Evolutionary conservation across 2,329 filamentous ascomycete genomes (phyloP).

Genomic region (Aspergillus sojae): DNA sequence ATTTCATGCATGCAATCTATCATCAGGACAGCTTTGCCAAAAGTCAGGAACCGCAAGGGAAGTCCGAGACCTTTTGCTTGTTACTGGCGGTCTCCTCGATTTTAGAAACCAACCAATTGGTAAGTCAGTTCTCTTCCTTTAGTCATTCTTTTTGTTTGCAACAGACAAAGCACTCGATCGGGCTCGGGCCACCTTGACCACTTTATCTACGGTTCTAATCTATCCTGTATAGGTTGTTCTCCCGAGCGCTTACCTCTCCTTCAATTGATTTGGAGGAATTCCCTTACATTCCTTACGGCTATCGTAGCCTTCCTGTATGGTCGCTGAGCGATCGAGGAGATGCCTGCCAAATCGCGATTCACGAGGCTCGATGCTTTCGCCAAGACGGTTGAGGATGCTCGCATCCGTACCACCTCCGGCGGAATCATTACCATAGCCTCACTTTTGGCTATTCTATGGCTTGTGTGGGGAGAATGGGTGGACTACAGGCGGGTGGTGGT

Average conservation of each 20-base stretch:
- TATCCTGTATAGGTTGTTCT: constrained; percentile 11
- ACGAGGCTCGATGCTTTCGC: constrained; percentile 97
- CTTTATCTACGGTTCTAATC: constrained; percentile 8
- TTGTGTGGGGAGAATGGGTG: constrained; percentile 93
- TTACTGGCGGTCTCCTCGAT: constrained; percentile 5
- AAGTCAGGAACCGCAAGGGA: constrained; percentile 6
- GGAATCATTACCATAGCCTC: constrained; percentile 93
- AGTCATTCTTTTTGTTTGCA: not conserved
- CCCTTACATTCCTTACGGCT: constrained; percentile 5
- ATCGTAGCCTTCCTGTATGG: constrained; percentile 25
- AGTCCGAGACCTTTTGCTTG: constrained; percentile 8
- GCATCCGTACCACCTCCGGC: constrained; percentile 91
- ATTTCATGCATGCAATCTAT: constrained; percentile 12
- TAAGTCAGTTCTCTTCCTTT: constrained; percentile 7
- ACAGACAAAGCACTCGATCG: not conserved
- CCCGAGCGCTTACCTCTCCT: constrained; percentile 20
- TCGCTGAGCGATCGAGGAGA: constrained; percentile 46
- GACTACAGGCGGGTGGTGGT: constrained; percentile 87
- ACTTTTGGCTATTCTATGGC: constrained; percentile 81
- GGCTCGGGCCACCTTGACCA: not conserved
- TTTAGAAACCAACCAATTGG: not conserved
- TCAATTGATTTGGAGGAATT: constrained; percentile 13
- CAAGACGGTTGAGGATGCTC: constrained; percentile 97
- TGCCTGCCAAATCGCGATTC: constrained; percentile 92
- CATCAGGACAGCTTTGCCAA: constrained; percentile 20